Evolutionary conservation across 2,329 filamentous ascomycete species (phyloP).

Genomic region (Phialophora macrospora): DNA sequence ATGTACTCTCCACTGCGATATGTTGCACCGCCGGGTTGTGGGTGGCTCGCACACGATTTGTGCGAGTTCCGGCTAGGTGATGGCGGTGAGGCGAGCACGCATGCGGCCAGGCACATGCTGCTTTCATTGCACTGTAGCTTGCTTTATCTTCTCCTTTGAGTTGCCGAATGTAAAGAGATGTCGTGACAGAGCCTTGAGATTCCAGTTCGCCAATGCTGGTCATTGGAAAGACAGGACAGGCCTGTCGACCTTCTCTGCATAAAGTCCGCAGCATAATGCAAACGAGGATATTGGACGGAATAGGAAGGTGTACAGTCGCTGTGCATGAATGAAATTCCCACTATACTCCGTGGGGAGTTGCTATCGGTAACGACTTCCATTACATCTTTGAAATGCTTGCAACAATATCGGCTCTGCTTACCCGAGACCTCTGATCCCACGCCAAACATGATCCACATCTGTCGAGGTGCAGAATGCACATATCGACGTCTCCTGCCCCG

Average conservation of each 20-base stretch:
- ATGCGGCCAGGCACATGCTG: background rate
- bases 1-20: background rate
- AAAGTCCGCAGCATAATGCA: background rate
- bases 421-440: slow-evolving; percentile 1
- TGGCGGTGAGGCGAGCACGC: background rate
- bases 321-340: background rate
- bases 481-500: background rate
- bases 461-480: slow-evolving; percentile 7
- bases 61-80: background rate
- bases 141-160: background rate
- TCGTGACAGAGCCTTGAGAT: background rate
- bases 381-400: background rate
- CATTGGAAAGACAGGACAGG: background rate
- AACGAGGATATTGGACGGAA: background rate
- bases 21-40: background rate
- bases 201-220: background rate
- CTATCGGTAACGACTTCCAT: slow-evolving; percentile 12
- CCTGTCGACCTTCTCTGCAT: background rate
- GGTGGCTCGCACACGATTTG: background rate
- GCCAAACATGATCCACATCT: slow-evolving; percentile 10
- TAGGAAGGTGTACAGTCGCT: background rate
- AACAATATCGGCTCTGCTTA: slow-evolving; percentile 2
- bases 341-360: background rate
- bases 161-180: background rate
- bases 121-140: background rate